Base-by-base conservation (phyloP, 2,329 filamentous ascomycete species). In the Aspergillus sclerotialis region DNA sequence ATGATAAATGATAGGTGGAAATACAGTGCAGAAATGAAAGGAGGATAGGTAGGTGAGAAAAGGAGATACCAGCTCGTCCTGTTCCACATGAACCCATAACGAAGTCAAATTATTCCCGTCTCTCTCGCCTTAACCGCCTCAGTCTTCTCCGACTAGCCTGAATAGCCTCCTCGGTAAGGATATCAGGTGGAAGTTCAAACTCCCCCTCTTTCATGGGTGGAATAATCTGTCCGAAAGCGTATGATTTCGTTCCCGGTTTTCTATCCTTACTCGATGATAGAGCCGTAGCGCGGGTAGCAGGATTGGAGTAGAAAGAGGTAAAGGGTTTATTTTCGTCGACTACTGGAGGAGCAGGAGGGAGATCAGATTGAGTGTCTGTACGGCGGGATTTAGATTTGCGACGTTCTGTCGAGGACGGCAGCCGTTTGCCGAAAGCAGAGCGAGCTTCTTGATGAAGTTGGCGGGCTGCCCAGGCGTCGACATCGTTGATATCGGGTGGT, bases 281-380 rank as follows among this genome's bases (percentile, higher is more conserved):
- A 7, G 89, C 87, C 5, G 80, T 77, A 14, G 88, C 84, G 16
- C 90, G 81, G 40, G 90, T 73, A 52, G 93, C 80, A 15, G 75
- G 78, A 62, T 92, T 88, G 12, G 73, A 61, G 56, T 88, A 96
- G 65, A 95, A 95, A 0, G 86, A 94, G n/a, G 70, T 82, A 53
- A 95, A 88, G 24, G 84, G 82, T 38, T 71, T 75, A 12, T 35
- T 28, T 15, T 38, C 40, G 11, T 67, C 58, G 19, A 67, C 53
- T 13, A 52, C 42, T 11, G 44, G 29, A 39, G 61, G 38, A 24
- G 49, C 15, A 19, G 43, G 36, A 29, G 49, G 52, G 24, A 44
- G 32, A 14, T 17, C 39, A 21, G 34, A 46, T 13, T 35, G 34
- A n/a, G n/a, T n/a, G n/a, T 18, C 33, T 35, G 6, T 33, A n/a